A percentile compares a stretch with the other conserved stretches of the same genome.
phyloP scores from a whole-genome alignment of 2,329 filamentous ascomycete genomes.

The Lecanoromycetidae sp. region DNA sequence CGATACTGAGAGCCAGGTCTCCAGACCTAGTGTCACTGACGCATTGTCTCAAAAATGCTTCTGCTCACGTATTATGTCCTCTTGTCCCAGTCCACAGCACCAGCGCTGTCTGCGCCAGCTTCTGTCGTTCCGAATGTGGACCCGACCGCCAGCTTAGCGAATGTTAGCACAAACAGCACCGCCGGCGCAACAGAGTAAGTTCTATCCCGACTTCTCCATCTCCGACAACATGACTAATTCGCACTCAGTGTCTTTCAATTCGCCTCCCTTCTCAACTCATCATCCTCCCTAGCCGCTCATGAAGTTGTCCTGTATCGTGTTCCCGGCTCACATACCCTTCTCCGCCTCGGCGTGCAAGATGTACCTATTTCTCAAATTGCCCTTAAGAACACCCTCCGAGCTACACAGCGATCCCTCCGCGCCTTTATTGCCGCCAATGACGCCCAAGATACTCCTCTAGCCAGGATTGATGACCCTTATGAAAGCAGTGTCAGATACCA shows the following conservation, averaged over 20 bases:
- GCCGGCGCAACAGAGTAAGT: too few species aligned
- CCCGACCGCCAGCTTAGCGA: not conserved
- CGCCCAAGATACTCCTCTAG: not conserved
- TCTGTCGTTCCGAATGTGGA: not conserved
- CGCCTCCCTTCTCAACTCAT: not conserved
- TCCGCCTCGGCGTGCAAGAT: not conserved
- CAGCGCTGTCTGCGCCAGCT: not conserved
- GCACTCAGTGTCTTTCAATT: not conserved
- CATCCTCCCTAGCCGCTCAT: too few species aligned
- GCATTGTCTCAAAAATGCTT: not conserved
- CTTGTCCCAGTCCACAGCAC: not conserved
- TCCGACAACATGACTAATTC: too few species aligned
- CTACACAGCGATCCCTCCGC: not conserved
- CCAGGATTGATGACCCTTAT: not conserved
- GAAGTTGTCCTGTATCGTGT: not conserved
- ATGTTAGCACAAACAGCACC: too few species aligned
- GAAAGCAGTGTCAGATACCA: not conserved
- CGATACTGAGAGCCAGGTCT: not conserved
- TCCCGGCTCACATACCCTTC: not conserved
- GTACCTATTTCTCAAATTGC: not conserved
- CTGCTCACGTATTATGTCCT: not conserved
- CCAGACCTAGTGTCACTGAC: not conserved
- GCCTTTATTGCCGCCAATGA: not conserved
- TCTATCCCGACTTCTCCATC: too few species aligned
- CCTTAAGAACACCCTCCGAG: not conserved